A percentile compares a stretch with the other conserved stretches of the same genome.
Evolutionary conservation across 495 filamentous ascomycete genomes (phyloP).

Genomic region (Penicillium parvum): DNA sequence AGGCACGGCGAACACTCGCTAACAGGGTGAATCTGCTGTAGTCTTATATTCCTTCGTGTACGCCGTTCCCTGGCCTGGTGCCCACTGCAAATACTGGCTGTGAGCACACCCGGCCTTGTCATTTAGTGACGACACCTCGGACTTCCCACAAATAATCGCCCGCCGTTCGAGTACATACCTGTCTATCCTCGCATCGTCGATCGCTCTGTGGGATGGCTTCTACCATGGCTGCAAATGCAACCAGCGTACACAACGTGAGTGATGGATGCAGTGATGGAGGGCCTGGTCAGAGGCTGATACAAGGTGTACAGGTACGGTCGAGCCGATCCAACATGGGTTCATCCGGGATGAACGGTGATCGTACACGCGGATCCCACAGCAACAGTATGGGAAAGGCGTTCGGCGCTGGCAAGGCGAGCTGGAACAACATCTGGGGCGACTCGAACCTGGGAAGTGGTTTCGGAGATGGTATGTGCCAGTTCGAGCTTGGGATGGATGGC

Average conservation of each 20-base stretch:
- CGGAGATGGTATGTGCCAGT: conserved; percentile 28
- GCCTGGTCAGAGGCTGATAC: background rate
- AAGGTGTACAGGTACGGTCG: conserved; percentile 29
- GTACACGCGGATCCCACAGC: conserved; percentile 32
- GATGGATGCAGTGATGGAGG: background rate
- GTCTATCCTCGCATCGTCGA: conserved; percentile 10
- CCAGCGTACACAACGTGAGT: conserved; percentile 39
- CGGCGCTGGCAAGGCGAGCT: conserved; percentile 45
- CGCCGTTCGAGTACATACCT: conserved; percentile 29
- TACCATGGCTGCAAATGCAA: conserved; percentile 37
- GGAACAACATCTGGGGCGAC: conserved; percentile 61
- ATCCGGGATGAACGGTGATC: conserved; percentile 38
- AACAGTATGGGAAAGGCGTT: conserved; percentile 41
- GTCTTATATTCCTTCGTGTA: conserved; percentile 30
- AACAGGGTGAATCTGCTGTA: conserved; percentile 11
- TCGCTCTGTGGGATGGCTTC: conserved; percentile 35
- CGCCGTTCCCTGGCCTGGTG: conserved; percentile 32
- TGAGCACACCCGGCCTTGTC: conserved; percentile 12
- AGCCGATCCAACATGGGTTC: conserved; percentile 40
- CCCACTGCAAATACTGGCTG: conserved; percentile 26
- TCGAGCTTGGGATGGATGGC: background rate
- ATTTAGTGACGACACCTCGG: conserved; percentile 17
- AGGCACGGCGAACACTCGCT: conserved; percentile 3
- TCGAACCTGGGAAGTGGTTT: conserved; percentile 49
- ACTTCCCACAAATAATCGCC: conserved; percentile 18